Evolutionary conservation across 2,329 filamentous ascomycete genomes (phyloP), one percentile per base, ranked within the genome.

Genomic region (Tolypocladium endophyticum): DNA sequence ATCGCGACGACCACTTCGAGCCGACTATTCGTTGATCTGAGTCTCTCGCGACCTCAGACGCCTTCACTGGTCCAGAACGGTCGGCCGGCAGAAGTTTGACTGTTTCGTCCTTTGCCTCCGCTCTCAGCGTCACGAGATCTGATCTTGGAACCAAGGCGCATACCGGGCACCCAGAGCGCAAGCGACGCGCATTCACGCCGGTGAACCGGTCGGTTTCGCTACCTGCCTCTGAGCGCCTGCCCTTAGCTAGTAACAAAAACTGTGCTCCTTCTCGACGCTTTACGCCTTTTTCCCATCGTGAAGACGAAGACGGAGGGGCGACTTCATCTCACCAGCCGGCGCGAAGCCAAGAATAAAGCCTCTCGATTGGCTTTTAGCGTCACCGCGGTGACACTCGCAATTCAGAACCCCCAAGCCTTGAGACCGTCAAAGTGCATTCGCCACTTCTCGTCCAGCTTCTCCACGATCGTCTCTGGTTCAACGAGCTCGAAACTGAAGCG

Each of bases 351-450:
- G 23, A n/a, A 16, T 25, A 58, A 7, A 39, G 14, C 28, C 39
- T 16, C 52, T 23, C 55, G 50, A 52, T 57, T 36, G 33, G 35
- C 14, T 52, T 25, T 28, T 58, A 16, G 20, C 35, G 25, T 38
- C 56, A 9, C 57, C 25, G 55, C 33, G 41, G 53, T 50, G 58
- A 33, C 58, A 39, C 14, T 20, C 12, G 23, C 28, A 16, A 38
- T 18, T 35, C 28, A 33, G 4, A 30, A n/a, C 28, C 38, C 45
- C 9, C n/a, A 36, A 41, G 16, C 39, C 57, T 36, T 39, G 9
- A 36, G 67, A 74, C 75, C 82, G 83, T 71, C 81, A 87, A 85
- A 71, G 79, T 86, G 85, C 85, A 88, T 86, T 89, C 86, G 65
- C 85, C 84, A 76, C 81, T 88, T 68, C 87, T 88, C 73, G 77